Evolutionary conservation across 768 basidiomycete species (phyloP), one percentile per base, ranked within the genome.

Genomic region (Phlebiopsis gigantea): DNA sequence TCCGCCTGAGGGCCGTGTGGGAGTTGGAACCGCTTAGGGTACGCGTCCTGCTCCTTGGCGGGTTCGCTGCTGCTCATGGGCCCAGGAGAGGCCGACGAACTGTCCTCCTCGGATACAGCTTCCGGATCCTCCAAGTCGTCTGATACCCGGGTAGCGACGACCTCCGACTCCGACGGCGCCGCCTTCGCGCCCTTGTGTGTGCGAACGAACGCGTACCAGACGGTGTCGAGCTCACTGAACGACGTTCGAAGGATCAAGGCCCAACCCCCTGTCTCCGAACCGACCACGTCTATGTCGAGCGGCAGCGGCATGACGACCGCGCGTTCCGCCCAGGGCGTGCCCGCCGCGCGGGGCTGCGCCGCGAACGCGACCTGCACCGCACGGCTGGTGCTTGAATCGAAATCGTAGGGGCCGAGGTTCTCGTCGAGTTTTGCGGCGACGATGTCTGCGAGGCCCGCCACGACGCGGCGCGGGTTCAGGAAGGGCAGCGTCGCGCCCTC

Each of bases 391-490:
- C 15, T 1, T 21, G n/a, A 24, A 28, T 51, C 1, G 8, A 46
- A 10, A 6, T 10, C 1, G n/a, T 14, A 26, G n/a, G n/a, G n/a
- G n/a, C n/a, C n/a, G n/a, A n/a, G n/a, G 26, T 2, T 43, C 65
- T 47, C 21, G 44, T 52, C 10, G 21, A n/a, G n/a, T n/a, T 61
- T 30, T 29, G 61, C 63, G 5, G 55, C 57, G 15, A 62, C 24
- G 9, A 54, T 17, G 26, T 54, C 50, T 10, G 30, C 21, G 25
- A 71, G 58, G 9, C 56, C 61, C 44, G 69, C 65, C 8, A 73
- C 61, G 28, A 71, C 25, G 15, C 50, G 47, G 9, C 66, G 57
- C 5, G 70, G 69, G 5, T 65, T 64, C 55, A 70, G 65, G 56
- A 68, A 52, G n/a, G 69, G 63, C 19, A 71, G 31, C 6, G 65